phyloP scores from a whole-genome alignment of 192 early-diverging fungal genomes.

The Backusella morwellensis region DNA sequence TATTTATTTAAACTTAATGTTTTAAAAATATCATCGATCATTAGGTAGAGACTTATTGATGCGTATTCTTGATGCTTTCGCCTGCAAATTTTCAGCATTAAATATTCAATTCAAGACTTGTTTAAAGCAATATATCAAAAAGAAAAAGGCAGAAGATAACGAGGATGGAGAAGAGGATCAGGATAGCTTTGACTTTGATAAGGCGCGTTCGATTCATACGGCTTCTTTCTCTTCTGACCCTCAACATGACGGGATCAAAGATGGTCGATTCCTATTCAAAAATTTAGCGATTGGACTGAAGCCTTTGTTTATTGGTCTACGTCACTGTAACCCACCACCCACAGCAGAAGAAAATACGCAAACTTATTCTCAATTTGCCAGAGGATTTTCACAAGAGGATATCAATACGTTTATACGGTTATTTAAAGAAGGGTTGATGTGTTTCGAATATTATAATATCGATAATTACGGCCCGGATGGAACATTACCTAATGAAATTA shows the following conservation, averaged over 20 bases:
- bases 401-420: conserved; percentile 67
- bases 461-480: conserved; percentile 57
- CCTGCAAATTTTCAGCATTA: conserved; percentile 70
- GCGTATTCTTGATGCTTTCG: conserved; percentile 85
- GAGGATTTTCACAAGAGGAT: conserved; percentile 71
- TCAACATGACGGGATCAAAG: conserved; percentile 72
- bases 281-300: conserved; percentile 89
- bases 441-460: conserved; percentile 80
- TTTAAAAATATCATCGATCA: neutral
- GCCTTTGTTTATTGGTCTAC: conserved; percentile 71
- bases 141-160: conserved; percentile 36
- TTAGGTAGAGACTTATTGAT: conserved; percentile 71
- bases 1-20: too few species aligned
- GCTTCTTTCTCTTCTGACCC: conserved; percentile 39
- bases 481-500: conserved; percentile 19
- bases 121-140: conserved; percentile 54
- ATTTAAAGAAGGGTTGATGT: conserved; percentile 75
- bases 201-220: conserved; percentile 53
- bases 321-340: conserved; percentile 66
- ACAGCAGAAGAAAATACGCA: conserved; percentile 34
- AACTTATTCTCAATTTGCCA: conserved; percentile 47
- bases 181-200: conserved; percentile 60
- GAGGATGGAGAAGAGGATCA: conserved; percentile 39
- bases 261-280: conserved; percentile 87
- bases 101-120: conserved; percentile 61